Base-by-base conservation (phyloP, 306 rosid species). In the Cucurbita argyrosperma region DNA sequence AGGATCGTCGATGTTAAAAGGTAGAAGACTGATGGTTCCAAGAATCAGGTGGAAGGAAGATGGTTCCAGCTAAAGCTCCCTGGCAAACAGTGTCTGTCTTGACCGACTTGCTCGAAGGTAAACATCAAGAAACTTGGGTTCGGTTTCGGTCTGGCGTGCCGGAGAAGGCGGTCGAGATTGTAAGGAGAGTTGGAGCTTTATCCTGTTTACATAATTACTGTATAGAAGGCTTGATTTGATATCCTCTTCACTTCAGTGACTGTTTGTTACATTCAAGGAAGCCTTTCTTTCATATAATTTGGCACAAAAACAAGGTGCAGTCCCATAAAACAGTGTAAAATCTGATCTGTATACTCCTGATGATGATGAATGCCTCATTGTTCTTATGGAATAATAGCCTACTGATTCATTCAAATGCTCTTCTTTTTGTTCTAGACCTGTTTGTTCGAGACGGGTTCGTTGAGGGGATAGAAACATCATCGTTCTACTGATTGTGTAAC, bases 61-160 rank as follows among this genome's bases (percentile, higher is more conserved):
- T 70, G 60, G 51, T 14, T 30, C 35, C 35, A 30, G 30, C 60
- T 50, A 15, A 35, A 70, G 37, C 74, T 70, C 74, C 59, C 45
- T 70, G 26, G 74, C 74, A 70, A 49, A 50, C 74, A 35, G 74
- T 70, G 74, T 52, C 55, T 67, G 72, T 23, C 47, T 49, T 7
- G 74, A 69, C 59, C 13, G 54, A 23, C 74, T 30, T 39, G 53
- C 56, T 26, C 49, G 43, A 68, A 19, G 56, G 52, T 18, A 45
- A 68, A 10, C 73, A 69, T 50, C 21, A 26, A 50, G 15, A 70
- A 70, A 70, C 74, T 70, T 46, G 56, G 59, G 35, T 26, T 64
- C 74, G 56, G 59, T 51, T 26, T 64, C 74, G 35, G 59, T 70
- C 47, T 70, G 30, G 30, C 47, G 39, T 50, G 26, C 60, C 60